These are phyloP conservation scores for Trichoderma sp. DNA, from an alignment of 2,329 filamentous ascomycete genomes.

Conservation along the genomic window DNA sequence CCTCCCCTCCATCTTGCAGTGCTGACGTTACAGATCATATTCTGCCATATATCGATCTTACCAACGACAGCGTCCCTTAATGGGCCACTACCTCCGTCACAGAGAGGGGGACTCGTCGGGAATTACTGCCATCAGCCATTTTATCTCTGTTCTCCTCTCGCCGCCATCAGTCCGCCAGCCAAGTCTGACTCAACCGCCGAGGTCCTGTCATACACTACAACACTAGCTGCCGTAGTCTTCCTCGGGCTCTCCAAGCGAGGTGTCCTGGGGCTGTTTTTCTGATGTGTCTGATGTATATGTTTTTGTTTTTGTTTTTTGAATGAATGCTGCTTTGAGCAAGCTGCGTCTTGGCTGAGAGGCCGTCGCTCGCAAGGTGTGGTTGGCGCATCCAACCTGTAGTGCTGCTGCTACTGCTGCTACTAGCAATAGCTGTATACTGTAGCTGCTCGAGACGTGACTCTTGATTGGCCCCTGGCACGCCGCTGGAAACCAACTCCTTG, in stretches of 20 bases:
- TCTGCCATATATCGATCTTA: slow-evolving; percentile 9
- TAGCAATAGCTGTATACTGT: background rate
- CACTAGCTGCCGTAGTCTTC: slow-evolving; percentile 12
- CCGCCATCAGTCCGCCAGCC: background rate
- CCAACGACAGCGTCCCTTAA: background rate
- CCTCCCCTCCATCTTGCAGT: background rate
- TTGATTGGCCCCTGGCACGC: slow-evolving; percentile 2
- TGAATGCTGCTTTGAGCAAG: slow-evolving; percentile 4
- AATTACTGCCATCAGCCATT: background rate
- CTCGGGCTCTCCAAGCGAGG: slow-evolving; percentile 8
- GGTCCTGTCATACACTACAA: background rate
- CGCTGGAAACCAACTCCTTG: background rate
- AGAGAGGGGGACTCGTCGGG: background rate
- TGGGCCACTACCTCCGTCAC: background rate
- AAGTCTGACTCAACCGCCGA: background rate
- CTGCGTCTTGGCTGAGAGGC: background rate
- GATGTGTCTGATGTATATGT: background rate
- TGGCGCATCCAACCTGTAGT: background rate
- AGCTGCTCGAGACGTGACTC: background rate
- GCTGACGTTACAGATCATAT: slow-evolving; percentile 20
- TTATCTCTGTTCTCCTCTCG: background rate
- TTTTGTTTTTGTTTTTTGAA: background rate
- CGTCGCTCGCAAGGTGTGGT: background rate
- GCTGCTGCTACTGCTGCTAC: background rate
- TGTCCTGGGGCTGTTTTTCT: background rate